A percentile compares a stretch with the other conserved stretches of the same genome.
These are phyloP conservation scores for Oidiodendron maius DNA, from an alignment of 495 filamentous ascomycete genomes.

Conservation along the genomic window DNA sequence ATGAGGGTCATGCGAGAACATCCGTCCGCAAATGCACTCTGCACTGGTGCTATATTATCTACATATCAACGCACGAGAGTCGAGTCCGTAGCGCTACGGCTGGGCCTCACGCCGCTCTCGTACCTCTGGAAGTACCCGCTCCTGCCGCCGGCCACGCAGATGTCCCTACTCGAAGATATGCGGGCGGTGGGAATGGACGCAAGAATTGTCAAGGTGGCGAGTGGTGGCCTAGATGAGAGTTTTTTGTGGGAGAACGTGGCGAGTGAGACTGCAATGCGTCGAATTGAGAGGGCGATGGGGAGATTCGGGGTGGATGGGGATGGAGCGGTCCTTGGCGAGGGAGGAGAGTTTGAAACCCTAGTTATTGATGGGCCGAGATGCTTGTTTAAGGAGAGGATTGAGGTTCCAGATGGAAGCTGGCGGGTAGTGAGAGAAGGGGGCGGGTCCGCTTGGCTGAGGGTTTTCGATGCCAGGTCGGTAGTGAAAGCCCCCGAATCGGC, in stretches of 20 bases:
- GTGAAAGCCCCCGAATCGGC: slow-evolving; percentile 10
- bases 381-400: slow-evolving; percentile 67
- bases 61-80: slow-evolving; percentile 94
- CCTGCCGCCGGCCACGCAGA: slow-evolving; percentile 42
- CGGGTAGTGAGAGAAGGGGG: slow-evolving; percentile 58
- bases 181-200: slow-evolving; percentile 67
- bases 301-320: slow-evolving; percentile 59
- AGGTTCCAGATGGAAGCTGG: slow-evolving; percentile 48
- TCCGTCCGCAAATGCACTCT: slow-evolving; percentile 77
- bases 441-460: slow-evolving; percentile 48
- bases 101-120: slow-evolving; percentile 73
- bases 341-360: slow-evolving; percentile 94
- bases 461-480: slow-evolving; percentile 14
- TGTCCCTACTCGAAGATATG: slow-evolving; percentile 72
- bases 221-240: slow-evolving; percentile 74
- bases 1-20: slow-evolving; percentile 51
- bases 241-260: slow-evolving; percentile 81
- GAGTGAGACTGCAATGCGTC: slow-evolving; percentile 39
- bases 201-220: slow-evolving; percentile 89
- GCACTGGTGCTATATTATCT: slow-evolving; percentile 84
- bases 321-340: slow-evolving; percentile 80
- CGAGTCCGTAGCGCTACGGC: slow-evolving; percentile 74
- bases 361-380: slow-evolving; percentile 70
- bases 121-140: slow-evolving; percentile 87
- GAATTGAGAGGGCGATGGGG: slow-evolving; percentile 55